phyloP scores from a whole-genome alignment of 192 early-diverging fungal genomes.

The Coemansia sp. region DNA sequence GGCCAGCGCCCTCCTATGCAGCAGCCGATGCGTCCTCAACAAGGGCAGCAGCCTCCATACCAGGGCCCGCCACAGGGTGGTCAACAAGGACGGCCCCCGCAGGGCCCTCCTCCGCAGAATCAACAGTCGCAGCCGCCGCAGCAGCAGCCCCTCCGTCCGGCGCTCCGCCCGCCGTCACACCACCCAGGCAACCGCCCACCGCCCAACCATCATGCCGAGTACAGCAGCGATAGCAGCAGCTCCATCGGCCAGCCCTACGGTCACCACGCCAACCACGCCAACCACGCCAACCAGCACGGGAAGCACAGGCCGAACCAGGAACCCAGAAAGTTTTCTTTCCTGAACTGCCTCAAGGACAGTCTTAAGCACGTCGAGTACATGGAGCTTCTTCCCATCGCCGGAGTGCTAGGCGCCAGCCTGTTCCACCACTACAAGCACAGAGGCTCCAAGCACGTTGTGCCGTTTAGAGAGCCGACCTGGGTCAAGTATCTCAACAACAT shows the following conservation, averaged over 20 bases:
- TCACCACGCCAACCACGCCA: slow-evolving; percentile 3
- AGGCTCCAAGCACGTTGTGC: slow-evolving; percentile 10
- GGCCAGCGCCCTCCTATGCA: slow-evolving; percentile 7
- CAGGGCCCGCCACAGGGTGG: slow-evolving; percentile 9
- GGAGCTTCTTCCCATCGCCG: slow-evolving; percentile 33
- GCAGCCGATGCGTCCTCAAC: background rate
- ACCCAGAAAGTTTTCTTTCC: slow-evolving; percentile 16
- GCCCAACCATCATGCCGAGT: slow-evolving; percentile 7
- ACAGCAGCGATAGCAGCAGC: slow-evolving; percentile 28
- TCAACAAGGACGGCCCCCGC: background rate
- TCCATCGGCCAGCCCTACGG: slow-evolving; percentile 8
- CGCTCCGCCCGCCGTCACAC: slow-evolving; percentile 15
- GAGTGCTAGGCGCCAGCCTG: slow-evolving; percentile 29
- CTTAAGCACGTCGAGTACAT: slow-evolving; percentile 24
- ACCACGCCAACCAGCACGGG: background rate
- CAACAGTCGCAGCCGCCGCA: slow-evolving; percentile 10
- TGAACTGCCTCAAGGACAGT: slow-evolving; percentile 37
- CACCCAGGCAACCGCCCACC: background rate
- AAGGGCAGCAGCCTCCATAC: slow-evolving; percentile 6
- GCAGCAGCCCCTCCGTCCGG: slow-evolving; percentile 12
- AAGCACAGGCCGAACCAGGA: background rate
- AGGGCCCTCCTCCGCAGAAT: slow-evolving; percentile 13
- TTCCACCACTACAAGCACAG: slow-evolving; percentile 35
- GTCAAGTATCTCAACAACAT: slow-evolving; percentile 28
- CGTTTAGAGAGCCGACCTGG: slow-evolving; percentile 39